These are phyloP conservation scores for Closterium sp. DNA, from an alignment of 139 green algal species.

Conservation along the genomic window DNA sequence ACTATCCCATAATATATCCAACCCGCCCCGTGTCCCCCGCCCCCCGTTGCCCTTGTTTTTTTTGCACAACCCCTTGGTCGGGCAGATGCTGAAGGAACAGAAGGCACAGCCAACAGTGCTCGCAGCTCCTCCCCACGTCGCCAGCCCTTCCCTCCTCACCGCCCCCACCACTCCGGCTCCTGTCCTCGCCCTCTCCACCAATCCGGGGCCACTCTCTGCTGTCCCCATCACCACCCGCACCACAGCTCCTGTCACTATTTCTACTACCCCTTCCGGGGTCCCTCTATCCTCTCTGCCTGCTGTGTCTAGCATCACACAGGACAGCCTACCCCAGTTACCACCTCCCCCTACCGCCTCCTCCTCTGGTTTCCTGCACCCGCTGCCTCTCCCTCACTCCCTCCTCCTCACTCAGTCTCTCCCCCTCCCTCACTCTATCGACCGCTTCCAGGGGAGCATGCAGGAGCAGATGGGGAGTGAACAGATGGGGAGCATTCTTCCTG, in stretches of 20 bases:
- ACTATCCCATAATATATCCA: neutral
- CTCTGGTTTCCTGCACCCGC: neutral
- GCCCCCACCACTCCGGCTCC: neutral
- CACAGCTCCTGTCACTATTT: neutral
- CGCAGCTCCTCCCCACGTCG: neutral
- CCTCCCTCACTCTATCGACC: neutral
- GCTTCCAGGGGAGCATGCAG: neutral
- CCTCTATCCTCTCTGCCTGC: neutral
- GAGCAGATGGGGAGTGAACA: neutral
- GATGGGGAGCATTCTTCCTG: neutral
- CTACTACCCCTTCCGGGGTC: neutral
- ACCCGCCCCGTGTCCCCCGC: neutral
- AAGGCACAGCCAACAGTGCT: neutral
- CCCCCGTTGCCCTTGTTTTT: neutral
- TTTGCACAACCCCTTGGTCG: neutral
- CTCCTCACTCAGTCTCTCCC: neutral
- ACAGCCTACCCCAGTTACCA: neutral
- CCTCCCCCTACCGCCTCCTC: neutral
- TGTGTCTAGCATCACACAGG: neutral
- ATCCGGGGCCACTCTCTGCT: neutral
- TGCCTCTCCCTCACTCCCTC: neutral
- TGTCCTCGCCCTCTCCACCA: neutral
- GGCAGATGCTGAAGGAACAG: neutral
- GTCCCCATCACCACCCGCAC: neutral
- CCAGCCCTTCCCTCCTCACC: neutral